Evolutionary conservation across 768 basidiomycete species (phyloP).

Genomic region (Porphyrellus cyaneotinctus): DNA sequence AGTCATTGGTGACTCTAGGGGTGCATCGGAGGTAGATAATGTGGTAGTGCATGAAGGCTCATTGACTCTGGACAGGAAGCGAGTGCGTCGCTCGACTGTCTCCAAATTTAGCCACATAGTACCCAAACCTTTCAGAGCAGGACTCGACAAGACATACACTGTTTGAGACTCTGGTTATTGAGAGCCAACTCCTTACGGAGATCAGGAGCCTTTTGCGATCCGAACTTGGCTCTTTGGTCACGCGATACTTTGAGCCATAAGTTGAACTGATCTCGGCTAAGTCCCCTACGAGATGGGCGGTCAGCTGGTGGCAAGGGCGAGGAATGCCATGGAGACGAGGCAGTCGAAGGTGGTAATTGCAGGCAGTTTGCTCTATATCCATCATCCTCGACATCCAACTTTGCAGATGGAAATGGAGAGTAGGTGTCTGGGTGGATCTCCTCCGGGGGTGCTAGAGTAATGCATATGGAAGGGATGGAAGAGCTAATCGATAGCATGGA

Average conservation of each 20-base stretch:
- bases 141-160: conserved; percentile 45
- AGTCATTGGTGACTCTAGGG: conserved; percentile 65
- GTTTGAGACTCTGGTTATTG: conserved; percentile 69
- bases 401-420: conserved; percentile 52
- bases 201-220: conserved; percentile 48
- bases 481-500: conserved; percentile 40
- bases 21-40: conserved; percentile 54
- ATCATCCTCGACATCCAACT: conserved; percentile 40
- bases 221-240: conserved; percentile 47
- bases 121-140: not conserved
- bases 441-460: conserved; percentile 64
- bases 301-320: conserved; percentile 50
- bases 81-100: conserved; percentile 69
- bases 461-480: conserved; percentile 62
- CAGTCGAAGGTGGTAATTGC: conserved; percentile 42
- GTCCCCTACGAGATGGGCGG: conserved; percentile 42
- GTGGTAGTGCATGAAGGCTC: conserved; percentile 64
- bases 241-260: conserved; percentile 57
- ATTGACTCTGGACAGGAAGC: conserved; percentile 69
- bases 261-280: conserved; percentile 61
- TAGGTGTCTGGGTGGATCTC: conserved; percentile 49
- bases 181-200: conserved; percentile 72
- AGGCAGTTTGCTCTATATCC: conserved; percentile 55
- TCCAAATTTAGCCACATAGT: not conserved
- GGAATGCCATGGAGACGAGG: conserved; percentile 33